Conservation (phyloP, 2,329 filamentous ascomycete species). For the Pyrenochaeta sp. region DNA sequence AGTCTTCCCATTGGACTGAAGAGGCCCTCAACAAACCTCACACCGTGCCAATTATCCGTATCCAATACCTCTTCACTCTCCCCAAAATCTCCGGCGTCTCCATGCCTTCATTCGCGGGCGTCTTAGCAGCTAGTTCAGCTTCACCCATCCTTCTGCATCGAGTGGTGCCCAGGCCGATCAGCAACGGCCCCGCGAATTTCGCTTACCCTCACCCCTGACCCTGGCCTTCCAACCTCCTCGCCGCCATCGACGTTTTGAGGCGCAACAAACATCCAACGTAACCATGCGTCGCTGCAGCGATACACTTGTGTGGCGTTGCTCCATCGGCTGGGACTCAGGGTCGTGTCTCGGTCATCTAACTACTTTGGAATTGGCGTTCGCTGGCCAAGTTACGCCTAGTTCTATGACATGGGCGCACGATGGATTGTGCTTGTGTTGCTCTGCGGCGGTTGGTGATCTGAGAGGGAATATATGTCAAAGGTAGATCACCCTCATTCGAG, state of each 20-base stretch:
- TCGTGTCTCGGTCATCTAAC: slow-evolving; percentile 13
- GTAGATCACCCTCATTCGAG: neutral
- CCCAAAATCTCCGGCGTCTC: slow-evolving; percentile 9
- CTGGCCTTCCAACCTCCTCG: slow-evolving; percentile 5
- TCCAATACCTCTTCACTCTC: neutral
- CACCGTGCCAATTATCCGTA: slow-evolving; percentile 9
- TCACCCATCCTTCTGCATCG: slow-evolving; percentile 4
- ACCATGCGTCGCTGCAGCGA: slow-evolving; percentile 2
- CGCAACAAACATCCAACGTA: slow-evolving; percentile 2
- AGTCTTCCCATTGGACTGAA: slow-evolving; percentile 8
- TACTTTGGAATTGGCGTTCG: slow-evolving; percentile 13
- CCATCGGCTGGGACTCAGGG: slow-evolving; percentile 2
- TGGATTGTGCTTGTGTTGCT: slow-evolving; percentile 23
- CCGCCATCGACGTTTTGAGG: slow-evolving; percentile 9
- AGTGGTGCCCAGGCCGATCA: slow-evolving; percentile 18
- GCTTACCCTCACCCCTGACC: slow-evolving; percentile 15
- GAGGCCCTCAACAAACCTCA: slow-evolving; percentile 1
- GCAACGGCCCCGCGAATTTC: slow-evolving; percentile 21
- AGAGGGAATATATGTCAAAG: slow-evolving; percentile 8
- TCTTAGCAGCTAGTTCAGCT: slow-evolving; percentile 10
- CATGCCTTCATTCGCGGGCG: neutral
- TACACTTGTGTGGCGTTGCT: slow-evolving; percentile 8
- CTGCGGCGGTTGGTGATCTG: slow-evolving; percentile 9
- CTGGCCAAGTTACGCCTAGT: slow-evolving; percentile 9
- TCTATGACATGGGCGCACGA: slow-evolving; percentile 14